Conservation (phyloP, 495 filamentous ascomycete genomes). For the Hypoxylon lenormandii region DNA sequence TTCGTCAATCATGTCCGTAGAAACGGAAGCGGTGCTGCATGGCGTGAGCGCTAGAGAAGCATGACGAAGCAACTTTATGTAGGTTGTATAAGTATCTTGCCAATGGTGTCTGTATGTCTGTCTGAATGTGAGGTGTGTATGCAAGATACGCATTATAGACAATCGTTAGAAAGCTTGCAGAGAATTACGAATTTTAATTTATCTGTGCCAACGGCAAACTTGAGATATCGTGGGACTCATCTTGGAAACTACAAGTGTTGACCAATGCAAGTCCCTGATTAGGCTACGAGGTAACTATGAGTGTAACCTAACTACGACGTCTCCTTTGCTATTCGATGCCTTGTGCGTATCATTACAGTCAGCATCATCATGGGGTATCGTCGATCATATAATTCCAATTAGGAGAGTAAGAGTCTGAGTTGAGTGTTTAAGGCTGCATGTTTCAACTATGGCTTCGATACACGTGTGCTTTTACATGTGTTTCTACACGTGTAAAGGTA, state of each 20-base stretch:
- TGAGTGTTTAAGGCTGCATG: background rate
- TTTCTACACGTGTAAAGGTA: too few relatives aligned
- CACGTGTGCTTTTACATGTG: too few relatives aligned
- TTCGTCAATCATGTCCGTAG: constrained; percentile 42
- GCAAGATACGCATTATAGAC: too few relatives aligned
- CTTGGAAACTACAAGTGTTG: background rate
- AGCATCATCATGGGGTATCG: background rate
- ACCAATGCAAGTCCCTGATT: background rate
- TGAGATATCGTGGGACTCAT: background rate
- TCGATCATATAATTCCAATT: constrained; percentile 1
- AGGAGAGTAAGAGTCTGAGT: background rate
- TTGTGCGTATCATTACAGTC: background rate
- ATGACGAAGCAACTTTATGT: constrained; percentile 26
- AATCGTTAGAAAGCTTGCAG: too few relatives aligned
- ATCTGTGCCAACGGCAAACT: background rate
- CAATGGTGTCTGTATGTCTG: background rate
- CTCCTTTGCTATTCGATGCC: too few relatives aligned
- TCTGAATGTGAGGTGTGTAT: background rate
- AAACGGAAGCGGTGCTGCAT: constrained; percentile 37
- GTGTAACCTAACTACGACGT: too few relatives aligned
- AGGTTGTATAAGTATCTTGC: background rate
- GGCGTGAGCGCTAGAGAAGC: constrained; percentile 43
- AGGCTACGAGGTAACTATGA: too few relatives aligned
- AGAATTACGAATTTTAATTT: background rate
- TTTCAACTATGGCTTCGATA: background rate